A percentile compares a stretch with the other conserved stretches of the same genome.
Evolutionary conservation across 2,329 filamentous ascomycete genomes (phyloP).

Genomic region (Cryphonectria parasitica): DNA sequence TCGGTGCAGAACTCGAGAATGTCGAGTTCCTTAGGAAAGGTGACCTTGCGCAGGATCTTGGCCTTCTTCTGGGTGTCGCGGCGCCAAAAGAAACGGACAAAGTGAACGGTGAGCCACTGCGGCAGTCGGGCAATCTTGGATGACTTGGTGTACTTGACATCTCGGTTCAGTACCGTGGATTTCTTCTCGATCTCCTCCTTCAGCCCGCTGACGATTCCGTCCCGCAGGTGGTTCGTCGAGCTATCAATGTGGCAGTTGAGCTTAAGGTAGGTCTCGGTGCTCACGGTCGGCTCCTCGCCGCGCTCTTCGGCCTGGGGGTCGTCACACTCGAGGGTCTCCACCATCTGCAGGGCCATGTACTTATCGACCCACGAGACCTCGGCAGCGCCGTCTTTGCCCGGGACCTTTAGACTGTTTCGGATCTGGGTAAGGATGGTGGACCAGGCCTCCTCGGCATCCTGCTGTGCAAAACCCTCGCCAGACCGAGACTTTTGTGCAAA

Average conservation of each 20-base stretch:
- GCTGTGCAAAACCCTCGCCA: constrained; percentile 88
- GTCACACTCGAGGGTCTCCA: constrained; percentile 79
- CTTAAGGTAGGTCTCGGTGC: constrained; percentile 82
- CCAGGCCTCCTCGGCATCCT: constrained; percentile 98
- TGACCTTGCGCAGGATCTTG: constrained; percentile 99
- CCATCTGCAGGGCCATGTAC: constrained; percentile 84
- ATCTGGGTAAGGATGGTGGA: constrained; percentile 89
- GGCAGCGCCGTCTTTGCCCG: constrained; percentile 51
- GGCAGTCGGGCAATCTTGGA: constrained; percentile 89
- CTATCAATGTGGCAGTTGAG: constrained; percentile 93
- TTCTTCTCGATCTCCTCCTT: constrained; percentile 90
- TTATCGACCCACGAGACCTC: constrained; percentile 81
- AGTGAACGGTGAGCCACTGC: constrained; percentile 95
- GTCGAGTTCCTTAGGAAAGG: constrained; percentile 91
- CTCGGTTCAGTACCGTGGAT: constrained; percentile 75
- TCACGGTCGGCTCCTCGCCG: constrained; percentile 70
- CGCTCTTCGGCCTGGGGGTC: constrained; percentile 75
- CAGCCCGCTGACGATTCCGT: constrained; percentile 82
- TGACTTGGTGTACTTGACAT: constrained; percentile 85
- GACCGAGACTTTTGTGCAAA: constrained; percentile 88
- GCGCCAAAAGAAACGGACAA: constrained; percentile 98
- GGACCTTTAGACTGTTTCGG: constrained; percentile 74
- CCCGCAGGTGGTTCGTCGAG: constrained; percentile 85
- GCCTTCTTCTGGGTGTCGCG: constrained; percentile 95
- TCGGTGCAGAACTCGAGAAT: constrained; percentile 95